A percentile compares a stretch with the other conserved stretches of the same genome.
These are phyloP conservation scores for Waltergamsia citrina DNA, from an alignment of 2,329 filamentous ascomycete species.

Conservation along the genomic window DNA sequence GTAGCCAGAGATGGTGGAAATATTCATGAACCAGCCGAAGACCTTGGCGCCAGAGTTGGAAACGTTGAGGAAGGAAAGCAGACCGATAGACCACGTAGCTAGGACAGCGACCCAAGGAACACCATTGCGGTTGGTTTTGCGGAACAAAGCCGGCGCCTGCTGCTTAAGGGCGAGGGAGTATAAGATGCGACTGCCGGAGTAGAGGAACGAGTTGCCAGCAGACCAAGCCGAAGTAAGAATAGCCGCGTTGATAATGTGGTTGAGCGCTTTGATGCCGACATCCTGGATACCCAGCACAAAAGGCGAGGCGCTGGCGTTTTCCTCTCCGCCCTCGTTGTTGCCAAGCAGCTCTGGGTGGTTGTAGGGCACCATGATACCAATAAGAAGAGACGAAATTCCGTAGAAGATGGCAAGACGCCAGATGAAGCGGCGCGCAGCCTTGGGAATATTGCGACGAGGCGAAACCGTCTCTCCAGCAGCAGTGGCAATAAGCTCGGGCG, in stretches of 20 bases:
- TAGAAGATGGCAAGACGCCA: constrained; percentile 56
- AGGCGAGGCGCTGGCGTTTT: constrained; percentile 46
- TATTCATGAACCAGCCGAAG: constrained; percentile 64
- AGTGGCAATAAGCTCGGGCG: constrained; percentile 53
- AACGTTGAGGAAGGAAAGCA: constrained; percentile 62
- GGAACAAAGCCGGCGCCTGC: constrained; percentile 55
- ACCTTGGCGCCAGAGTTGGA: constrained; percentile 52
- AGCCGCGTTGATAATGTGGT: constrained; percentile 59
- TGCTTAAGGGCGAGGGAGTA: constrained; percentile 58
- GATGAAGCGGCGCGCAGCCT: constrained; percentile 52
- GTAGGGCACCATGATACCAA: constrained; percentile 55
- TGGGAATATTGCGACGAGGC: constrained; percentile 56
- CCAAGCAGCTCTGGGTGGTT: constrained; percentile 51
- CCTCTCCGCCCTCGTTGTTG: constrained; percentile 26
- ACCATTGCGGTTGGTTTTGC: constrained; percentile 48
- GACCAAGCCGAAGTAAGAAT: constrained; percentile 59
- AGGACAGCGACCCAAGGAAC: constrained; percentile 49
- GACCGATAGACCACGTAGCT: constrained; percentile 46
- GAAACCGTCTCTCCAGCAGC: constrained; percentile 57
- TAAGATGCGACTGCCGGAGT: constrained; percentile 60
- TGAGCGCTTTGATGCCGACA: constrained; percentile 52
- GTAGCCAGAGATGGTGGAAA: constrained; percentile 53
- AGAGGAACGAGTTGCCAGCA: constrained; percentile 51
- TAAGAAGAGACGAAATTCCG: constrained; percentile 49
- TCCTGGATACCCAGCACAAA: constrained; percentile 60